Base-by-base conservation (phyloP, 2,329 filamentous ascomycete genomes). In the Botrytis sinoallii region DNA sequence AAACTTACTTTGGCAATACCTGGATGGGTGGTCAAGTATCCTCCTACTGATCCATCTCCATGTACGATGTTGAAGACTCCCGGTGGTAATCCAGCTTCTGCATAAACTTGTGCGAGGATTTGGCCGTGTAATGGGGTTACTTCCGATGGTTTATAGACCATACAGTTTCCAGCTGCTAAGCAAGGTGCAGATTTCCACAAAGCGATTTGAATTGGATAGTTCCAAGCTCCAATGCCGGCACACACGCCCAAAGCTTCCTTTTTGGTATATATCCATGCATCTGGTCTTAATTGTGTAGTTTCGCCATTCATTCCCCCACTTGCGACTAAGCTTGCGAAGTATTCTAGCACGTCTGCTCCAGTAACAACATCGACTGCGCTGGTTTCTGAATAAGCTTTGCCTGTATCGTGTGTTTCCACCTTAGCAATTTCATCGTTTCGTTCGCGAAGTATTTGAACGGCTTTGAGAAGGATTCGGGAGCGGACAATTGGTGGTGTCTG, bases 61-160 rank as follows among this genome's bases (percentile, higher is more conserved):
- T 96, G 92, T 65, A 97, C 88, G 52, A 97, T 91, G 78, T 95
- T 97, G 87, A 97, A 97, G 61, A 95, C 93, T 74, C 94, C 93
- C 0, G 90, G 86, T 1, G 93, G 94, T 2, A 97, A 82, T 55
- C 93, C 93, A 16, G 94, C 93, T 82, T 95, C 91, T 70, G 88
- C 86, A 82, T 93, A 95, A 76, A 97, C 88, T 77, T 92, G 86
- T 16, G 93, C 93, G 2, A 97, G 87, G 25, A 89, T 87, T 75
- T 93, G 88, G 46, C 88, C 93, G 80, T 97, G 93, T n/a, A 97
- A 86, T 8, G 93, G 93, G 0, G 94, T 97, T 82, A 93, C 92
- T 84, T 97, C 94, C 77, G 92, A 95, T 12, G 93, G 93, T 83
- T 97, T 97, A 85, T 97, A 97, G 63, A 97, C 89, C 92, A 97